Evolutionary conservation across 176 grass and related monocot genomes (phyloP), one percentile per base, ranked within the genome.

Genomic region (Hsuehochloa calcarea): DNA sequence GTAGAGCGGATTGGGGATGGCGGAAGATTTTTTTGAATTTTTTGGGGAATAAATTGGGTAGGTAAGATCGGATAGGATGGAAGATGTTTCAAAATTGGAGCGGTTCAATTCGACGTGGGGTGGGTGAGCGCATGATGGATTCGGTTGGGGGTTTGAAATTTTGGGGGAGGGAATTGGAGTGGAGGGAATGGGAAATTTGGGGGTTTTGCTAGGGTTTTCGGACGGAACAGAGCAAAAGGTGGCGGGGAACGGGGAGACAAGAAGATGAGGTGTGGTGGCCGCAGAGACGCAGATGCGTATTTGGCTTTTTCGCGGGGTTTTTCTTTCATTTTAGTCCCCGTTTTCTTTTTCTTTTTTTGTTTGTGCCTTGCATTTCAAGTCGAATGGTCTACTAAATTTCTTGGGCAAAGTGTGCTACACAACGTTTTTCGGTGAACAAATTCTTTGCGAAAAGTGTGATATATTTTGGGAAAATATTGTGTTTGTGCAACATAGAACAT

Each of bases 131-230:
- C 69, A 27, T 26, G 40, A 14, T 40, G 25, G 78, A 45, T 51
- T 50, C 10, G 29, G 39, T 80, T 37, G 11, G 34, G 26, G 20
- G 38, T 85, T 70, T 13, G 29, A 72, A 76, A 26, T 62, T 39
- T 25, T 4, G 0, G 54, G 6, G 66, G 75, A 71, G 65, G 65
- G 40, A 71, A 71, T 35, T 51, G 65, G 65, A 19, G 63, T 31
- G 66, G 75, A 71, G 65, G 65, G 40, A 71, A 71, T 35, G 74
- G 65, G 65, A 19, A 11, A 46, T 70, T 72, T 72, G 38, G 54
- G 63, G 67, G 31, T 72, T 86, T 72, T 72, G 84, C 84, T 86
- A 86, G 84, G 84, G 84, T 73, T 86, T 78, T 75, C 39, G 74
- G 62, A 78, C 63, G 64, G 74, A 85, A 35, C 4, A 40, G 0